Conservation (phyloP, 2,329 filamentous ascomycete genomes). For the Nothopassalora personata region DNA sequence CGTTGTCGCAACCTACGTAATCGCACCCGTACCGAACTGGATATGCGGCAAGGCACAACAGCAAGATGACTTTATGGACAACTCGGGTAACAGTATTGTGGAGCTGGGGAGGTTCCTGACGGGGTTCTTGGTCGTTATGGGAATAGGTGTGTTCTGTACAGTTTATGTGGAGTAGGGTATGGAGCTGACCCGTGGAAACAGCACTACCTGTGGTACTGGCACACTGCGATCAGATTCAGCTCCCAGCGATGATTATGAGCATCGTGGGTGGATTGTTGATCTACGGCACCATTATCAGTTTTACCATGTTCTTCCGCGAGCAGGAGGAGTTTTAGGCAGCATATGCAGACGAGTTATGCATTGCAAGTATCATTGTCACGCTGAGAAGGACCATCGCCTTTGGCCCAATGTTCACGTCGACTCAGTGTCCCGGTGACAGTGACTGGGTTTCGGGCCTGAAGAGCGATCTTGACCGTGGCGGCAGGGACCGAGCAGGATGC, state of each 20-base stretch:
- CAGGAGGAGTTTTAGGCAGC: conserved; percentile 76
- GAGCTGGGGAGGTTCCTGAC: conserved; percentile 93
- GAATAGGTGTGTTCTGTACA: conserved; percentile 66
- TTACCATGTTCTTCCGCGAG: conserved; percentile 96
- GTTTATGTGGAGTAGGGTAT: background rate
- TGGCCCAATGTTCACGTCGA: background rate
- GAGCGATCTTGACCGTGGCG: too few species aligned
- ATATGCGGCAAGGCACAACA: conserved; percentile 83
- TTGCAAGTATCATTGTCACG: background rate
- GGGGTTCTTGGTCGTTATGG: conserved; percentile 95
- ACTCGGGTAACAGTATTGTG: conserved; percentile 74
- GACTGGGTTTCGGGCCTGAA: too few species aligned
- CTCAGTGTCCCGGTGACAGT: too few species aligned
- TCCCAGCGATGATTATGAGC: conserved; percentile 90
- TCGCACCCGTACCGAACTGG: conserved; percentile 95
- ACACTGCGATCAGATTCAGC: conserved; percentile 74
- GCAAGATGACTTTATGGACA: conserved; percentile 92
- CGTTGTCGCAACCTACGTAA: conserved; percentile 89
- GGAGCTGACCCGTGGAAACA: conserved; percentile 34
- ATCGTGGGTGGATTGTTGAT: conserved; percentile 88
- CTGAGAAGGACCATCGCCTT: background rate
- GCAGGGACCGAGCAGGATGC: too few species aligned
- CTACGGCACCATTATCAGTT: conserved; percentile 97
- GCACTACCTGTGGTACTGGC: conserved; percentile 84
- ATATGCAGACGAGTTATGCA: background rate